Evolutionary conservation across 139 green algal genomes (phyloP).

Genomic region (Picochlorum sp.): DNA sequence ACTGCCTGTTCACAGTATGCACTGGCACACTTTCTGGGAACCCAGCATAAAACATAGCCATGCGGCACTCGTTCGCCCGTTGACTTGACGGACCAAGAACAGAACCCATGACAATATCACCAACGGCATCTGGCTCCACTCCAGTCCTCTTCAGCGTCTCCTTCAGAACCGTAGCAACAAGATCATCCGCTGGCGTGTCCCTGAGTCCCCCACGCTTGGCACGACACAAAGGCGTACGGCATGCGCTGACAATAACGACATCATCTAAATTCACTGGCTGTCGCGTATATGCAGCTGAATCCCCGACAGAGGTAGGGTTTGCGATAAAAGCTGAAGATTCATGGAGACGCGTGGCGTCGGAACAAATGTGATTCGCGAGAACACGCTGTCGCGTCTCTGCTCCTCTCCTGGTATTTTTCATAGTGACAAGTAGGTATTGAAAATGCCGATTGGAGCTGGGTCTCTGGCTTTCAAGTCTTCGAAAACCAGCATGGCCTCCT

Average conservation of each 20-base stretch:
- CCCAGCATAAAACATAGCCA: slow-evolving; percentile 87
- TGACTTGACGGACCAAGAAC: slow-evolving; percentile 87
- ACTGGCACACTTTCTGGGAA: slow-evolving; percentile 88
- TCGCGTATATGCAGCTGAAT: slow-evolving; percentile 72
- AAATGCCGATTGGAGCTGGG: too few relatives aligned
- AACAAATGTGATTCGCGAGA: slow-evolving; percentile 32
- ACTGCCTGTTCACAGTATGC: slow-evolving; percentile 94
- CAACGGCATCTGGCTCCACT: slow-evolving; percentile 74
- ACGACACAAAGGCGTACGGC: slow-evolving; percentile 84
- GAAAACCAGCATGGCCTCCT: too few relatives aligned
- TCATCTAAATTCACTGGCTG: slow-evolving; percentile 55
- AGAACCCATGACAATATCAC: slow-evolving; percentile 91
- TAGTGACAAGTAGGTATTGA: neutral
- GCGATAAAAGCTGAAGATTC: slow-evolving; percentile 4
- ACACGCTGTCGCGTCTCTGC: slow-evolving; percentile 32
- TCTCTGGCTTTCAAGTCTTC: too few relatives aligned
- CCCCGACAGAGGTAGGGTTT: slow-evolving; percentile 59
- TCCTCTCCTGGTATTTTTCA: neutral
- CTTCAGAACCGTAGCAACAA: slow-evolving; percentile 78
- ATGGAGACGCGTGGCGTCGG: neutral
- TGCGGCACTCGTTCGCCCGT: slow-evolving; percentile 91
- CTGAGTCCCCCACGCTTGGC: slow-evolving; percentile 82
- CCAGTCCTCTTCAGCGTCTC: slow-evolving; percentile 61
- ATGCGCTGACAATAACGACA: slow-evolving; percentile 81
- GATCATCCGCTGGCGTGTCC: slow-evolving; percentile 84